Evolutionary conservation across 352 stramenopile species (phyloP), one percentile per base, ranked within the genome.

Genomic region (Globisporangium sylvaticum): DNA sequence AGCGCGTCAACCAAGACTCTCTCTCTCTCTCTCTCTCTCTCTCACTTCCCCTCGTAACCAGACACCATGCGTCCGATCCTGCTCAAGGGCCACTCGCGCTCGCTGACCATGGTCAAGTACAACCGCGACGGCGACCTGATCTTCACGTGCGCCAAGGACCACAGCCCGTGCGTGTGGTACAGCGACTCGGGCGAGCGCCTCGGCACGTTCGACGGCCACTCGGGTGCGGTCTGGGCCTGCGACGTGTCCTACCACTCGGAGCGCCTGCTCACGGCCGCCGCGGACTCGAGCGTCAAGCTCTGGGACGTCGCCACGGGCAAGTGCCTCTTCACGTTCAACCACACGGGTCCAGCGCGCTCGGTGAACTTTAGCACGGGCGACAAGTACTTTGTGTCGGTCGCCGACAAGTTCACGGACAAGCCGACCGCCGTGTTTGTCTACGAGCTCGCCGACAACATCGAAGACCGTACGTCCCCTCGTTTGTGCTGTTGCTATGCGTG

Each of bases 101-200:
- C 97, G 64, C 98, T 99, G 72, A 99, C 97, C 12, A 91, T 94
- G 84, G 90, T 99, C 69, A 98, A 99, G 76, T 99, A 99, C 90
- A 99, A 99, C 81, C 91, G 92, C 62, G 97, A 99, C 73, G 97
- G 97, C 44, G 98, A 99, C 78, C 82, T 99, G 20, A 83, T 99
- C 22, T 99, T 99, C 81, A 97, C 97, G 50, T 96, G 86, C 60
- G 93, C 95, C 54, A 99, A 99, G 79, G 96, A 99, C 70, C 86
- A 98, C 73, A 83, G 90, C 50, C 96, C 97, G 34, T 98, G 94
- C 56, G 80, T 99, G n/a, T 99, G 98, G 98, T 97, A 94, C 80
- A 91, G 92, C 50, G 90, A 98, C 72, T 98, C 91, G 62, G 97
- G 98, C 42, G 96, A 99, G 80, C 90, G 98, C 67, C 72, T 98